Conservation (phyloP, 768 basidiomycete species). For the Phylloporus scabripes region DNA sequence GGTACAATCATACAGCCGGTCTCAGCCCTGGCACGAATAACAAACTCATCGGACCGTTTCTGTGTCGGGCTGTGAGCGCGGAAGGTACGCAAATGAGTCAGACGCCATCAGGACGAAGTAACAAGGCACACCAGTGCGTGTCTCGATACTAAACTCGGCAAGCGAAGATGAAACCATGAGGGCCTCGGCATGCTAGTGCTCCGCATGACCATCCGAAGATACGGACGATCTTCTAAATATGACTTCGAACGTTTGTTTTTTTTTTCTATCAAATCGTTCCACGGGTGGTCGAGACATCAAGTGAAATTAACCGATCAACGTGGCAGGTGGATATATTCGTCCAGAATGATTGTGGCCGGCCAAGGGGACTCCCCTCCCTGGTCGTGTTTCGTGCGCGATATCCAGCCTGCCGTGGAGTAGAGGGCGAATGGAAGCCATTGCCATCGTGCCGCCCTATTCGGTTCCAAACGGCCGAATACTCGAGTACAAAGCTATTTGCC, state of each 20-base stretch:
- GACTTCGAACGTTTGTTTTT: conserved; percentile 16
- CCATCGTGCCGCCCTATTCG: conserved; percentile 6
- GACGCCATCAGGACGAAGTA: conserved; percentile 1
- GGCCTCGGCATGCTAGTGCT: not conserved
- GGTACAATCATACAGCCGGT: conserved; percentile 1
- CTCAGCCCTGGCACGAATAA: not conserved
- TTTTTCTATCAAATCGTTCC: conserved; percentile 8
- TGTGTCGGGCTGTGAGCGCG: not conserved
- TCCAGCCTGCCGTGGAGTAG: conserved; percentile 18
- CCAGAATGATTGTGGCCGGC: conserved; percentile 7
- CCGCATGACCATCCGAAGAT: conserved; percentile 6
- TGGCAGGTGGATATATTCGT: conserved; percentile 12
- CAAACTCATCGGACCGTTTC: not conserved
- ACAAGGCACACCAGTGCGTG: not conserved
- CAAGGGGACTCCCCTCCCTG: conserved; percentile 5
- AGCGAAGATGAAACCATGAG: conserved; percentile 14
- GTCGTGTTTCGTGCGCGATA: conserved; percentile 20
- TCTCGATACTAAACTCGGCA: not conserved
- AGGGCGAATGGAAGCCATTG: conserved; percentile 7
- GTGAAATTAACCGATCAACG: conserved; percentile 11
- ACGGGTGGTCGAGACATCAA: conserved; percentile 6
- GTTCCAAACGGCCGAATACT: conserved; percentile 13
- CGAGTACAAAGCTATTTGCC: not conserved
- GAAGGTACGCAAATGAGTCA: not conserved
- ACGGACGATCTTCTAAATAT: conserved; percentile 5